These are phyloP conservation scores for Aleurites moluccanus DNA, from an alignment of 441 rosid species.

Conservation along the genomic window DNA sequence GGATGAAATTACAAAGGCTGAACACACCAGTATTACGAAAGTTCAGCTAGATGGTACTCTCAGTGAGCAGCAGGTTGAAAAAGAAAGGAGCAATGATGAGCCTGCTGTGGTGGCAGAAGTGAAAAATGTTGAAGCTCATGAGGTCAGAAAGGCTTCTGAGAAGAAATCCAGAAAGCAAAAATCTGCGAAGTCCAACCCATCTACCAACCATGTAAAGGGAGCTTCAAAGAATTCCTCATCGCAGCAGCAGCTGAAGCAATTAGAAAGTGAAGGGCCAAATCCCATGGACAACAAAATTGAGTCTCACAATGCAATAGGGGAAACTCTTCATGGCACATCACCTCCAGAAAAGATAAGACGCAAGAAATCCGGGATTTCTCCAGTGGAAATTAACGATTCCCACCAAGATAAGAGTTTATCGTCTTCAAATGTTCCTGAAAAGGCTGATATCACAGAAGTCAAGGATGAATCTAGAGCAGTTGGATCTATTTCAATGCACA, in stretches of 20 bases:
- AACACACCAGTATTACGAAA: slow-evolving; percentile 26
- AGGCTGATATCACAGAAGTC: slow-evolving; percentile 31
- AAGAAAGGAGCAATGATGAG: slow-evolving; percentile 36
- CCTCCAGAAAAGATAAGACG: slow-evolving; percentile 31
- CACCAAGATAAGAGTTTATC: slow-evolving; percentile 32
- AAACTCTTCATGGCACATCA: slow-evolving; percentile 21
- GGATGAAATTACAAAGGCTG: slow-evolving; percentile 31
- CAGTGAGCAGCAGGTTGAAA: slow-evolving; percentile 36
- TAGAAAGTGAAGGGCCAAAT: slow-evolving; percentile 42
- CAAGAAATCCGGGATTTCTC: slow-evolving; percentile 31
- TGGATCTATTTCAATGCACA: slow-evolving; percentile 36
- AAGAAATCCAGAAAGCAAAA: slow-evolving; percentile 92
- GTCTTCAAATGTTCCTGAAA: slow-evolving; percentile 27
- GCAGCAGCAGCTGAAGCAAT: slow-evolving; percentile 45
- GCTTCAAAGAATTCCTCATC: slow-evolving; percentile 37
- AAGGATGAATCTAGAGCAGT: slow-evolving; percentile 34
- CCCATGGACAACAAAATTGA: slow-evolving; percentile 33
- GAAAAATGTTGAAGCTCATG: slow-evolving; percentile 53
- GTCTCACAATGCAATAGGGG: slow-evolving; percentile 25
- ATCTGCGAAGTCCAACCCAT: slow-evolving; percentile 50
- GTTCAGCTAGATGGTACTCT: slow-evolving; percentile 33
- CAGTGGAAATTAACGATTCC: slow-evolving; percentile 35
- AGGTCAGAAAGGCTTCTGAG: slow-evolving; percentile 63
- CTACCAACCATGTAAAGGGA: slow-evolving; percentile 61
- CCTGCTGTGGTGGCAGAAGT: slow-evolving; percentile 35